Evolutionary conservation across 305 asterid genomes (phyloP).

Genomic region (Andrographis paniculata): DNA sequence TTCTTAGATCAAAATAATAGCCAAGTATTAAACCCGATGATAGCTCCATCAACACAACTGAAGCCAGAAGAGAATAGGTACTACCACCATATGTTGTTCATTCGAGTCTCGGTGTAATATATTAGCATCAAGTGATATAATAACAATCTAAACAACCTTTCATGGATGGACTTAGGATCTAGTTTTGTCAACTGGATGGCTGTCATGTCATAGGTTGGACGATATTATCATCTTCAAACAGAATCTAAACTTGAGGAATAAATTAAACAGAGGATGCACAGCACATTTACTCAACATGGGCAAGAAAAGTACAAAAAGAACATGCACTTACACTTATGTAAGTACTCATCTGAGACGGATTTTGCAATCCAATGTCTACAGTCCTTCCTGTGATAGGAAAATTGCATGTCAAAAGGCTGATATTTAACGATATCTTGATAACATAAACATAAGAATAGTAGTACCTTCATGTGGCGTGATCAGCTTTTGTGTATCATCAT

Average conservation of each 20-base stretch:
- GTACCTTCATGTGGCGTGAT: conserved; percentile 55
- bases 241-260: conserved; percentile 10
- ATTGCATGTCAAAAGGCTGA: conserved; percentile 15
- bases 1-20: too few species aligned
- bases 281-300: not conserved
- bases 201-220: not conserved
- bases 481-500: conserved; percentile 47
- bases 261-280: conserved; percentile 9
- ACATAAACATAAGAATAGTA: not conserved
- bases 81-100: too few species aligned
- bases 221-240: conserved; percentile 6
- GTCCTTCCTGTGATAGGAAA: conserved; percentile 38
- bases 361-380: conserved; percentile 31
- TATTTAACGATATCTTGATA: conserved; percentile 8
- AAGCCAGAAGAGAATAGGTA: too few species aligned
- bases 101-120: too few species aligned
- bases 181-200: conserved; percentile 6
- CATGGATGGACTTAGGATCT: conserved; percentile 8
- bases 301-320: not conserved
- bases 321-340: conserved; percentile 48
- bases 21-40: too few species aligned
- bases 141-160: conserved; percentile 8
- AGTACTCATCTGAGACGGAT: conserved; percentile 29
- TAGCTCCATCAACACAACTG: too few species aligned
- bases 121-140: too few species aligned